Evolutionary conservation across 2,329 filamentous ascomycete species (phyloP).

Genomic region (Botrytis fragariae): DNA sequence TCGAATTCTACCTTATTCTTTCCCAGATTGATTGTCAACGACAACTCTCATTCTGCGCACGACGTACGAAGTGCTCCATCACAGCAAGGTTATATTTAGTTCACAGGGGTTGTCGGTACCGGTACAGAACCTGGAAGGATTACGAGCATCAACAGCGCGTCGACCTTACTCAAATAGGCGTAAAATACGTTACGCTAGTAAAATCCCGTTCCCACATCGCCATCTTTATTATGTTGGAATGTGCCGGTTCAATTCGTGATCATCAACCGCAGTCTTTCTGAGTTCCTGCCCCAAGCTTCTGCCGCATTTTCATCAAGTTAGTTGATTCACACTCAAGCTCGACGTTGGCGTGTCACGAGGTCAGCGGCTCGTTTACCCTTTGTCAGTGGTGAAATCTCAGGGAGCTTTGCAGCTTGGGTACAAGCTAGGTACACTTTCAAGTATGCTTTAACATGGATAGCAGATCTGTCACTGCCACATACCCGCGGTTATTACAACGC

Average conservation of each 20-base stretch:
- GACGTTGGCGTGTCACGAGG: not conserved
- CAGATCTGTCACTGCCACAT: not conserved
- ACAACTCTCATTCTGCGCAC: too few relatives aligned
- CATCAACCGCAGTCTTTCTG: not conserved
- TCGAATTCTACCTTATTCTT: not conserved
- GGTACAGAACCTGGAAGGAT: not conserved
- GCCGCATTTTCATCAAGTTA: not conserved
- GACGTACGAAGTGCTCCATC: too few relatives aligned
- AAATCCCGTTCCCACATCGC: not conserved
- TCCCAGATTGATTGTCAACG: not conserved
- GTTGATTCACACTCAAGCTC: not conserved
- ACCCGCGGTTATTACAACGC: rapidly evolving
- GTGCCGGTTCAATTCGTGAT: too few relatives aligned
- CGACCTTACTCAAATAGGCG: conserved; percentile 1
- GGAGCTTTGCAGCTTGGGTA: rapidly evolving
- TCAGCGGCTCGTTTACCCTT: not conserved
- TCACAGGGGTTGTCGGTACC: not conserved
- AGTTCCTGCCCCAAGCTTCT: not conserved
- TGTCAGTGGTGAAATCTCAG: not conserved
- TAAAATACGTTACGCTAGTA: not conserved
- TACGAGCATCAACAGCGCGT: conserved; percentile 2
- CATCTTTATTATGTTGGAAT: not conserved
- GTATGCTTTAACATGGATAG: not conserved
- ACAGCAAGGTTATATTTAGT: not conserved
- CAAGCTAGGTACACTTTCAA: not conserved